Percentiles rank a stretch among this genome's conserved stretches.
Evolutionary conservation across 371 early-diverging fungal genomes (phyloP).

Genomic region (Lichtheimia ramosa): DNA sequence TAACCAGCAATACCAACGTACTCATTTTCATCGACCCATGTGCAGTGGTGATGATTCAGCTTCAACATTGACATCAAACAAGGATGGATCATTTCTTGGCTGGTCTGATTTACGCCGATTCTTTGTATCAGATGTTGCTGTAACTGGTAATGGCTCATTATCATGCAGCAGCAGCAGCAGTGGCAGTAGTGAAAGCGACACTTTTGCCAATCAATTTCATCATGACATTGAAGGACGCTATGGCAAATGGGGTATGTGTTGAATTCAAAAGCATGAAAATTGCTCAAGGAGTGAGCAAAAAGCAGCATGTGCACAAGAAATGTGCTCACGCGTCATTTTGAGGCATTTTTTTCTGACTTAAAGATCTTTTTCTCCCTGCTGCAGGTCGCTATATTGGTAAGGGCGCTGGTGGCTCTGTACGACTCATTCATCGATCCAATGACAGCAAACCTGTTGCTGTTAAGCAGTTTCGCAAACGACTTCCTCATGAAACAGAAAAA

Average conservation of each 20-base stretch:
- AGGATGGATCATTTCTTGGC: slow-evolving; percentile 12
- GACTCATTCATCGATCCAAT: slow-evolving; percentile 66
- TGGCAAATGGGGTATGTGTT: slow-evolving; percentile 30
- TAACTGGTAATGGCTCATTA: not conserved
- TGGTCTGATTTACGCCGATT: slow-evolving; percentile 30
- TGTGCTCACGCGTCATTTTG: slow-evolving; percentile 14
- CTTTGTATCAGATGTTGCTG: slow-evolving; percentile 12
- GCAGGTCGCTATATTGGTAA: slow-evolving; percentile 69
- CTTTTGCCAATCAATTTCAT: slow-evolving; percentile 29
- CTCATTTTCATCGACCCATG: slow-evolving; percentile 32
- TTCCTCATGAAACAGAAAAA: slow-evolving; percentile 65
- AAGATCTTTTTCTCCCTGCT: not conserved
- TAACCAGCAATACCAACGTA: slow-evolving; percentile 36
- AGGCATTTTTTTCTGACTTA: slow-evolving; percentile 16
- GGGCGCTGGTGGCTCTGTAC: slow-evolving; percentile 79
- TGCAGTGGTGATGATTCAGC: not conserved
- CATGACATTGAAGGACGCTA: slow-evolving; percentile 30
- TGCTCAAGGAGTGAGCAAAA: not conserved
- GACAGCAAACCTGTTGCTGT: slow-evolving; percentile 71
- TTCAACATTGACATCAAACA: not conserved
- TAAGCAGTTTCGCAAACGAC: slow-evolving; percentile 78
- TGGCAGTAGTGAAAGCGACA: not conserved
- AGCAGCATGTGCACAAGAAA: not conserved
- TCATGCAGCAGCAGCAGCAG: slow-evolving; percentile 1
- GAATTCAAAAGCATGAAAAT: not conserved